Evolutionary conservation across 768 basidiomycete species (phyloP).

Genomic region (Mycena haematopus): DNA sequence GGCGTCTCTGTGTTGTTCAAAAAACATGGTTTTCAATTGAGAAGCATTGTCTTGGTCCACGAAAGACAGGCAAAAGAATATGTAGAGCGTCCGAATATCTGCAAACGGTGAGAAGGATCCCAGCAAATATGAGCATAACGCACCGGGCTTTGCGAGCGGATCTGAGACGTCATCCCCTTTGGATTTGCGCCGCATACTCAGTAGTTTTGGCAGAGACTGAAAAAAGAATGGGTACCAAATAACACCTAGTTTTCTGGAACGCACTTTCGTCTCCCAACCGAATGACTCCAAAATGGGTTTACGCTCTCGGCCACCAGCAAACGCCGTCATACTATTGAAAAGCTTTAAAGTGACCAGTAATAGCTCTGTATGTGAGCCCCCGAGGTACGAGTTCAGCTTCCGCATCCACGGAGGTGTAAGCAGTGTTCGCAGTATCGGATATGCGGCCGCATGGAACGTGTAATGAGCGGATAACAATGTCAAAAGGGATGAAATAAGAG

Average conservation of each 20-base stretch:
- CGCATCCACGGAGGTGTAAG: conserved; percentile 62
- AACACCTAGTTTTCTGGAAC: conserved; percentile 8
- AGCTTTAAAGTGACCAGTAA: conserved; percentile 71
- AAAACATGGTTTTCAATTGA: conserved; percentile 64
- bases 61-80: conserved; percentile 78
- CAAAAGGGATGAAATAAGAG: conserved; percentile 65
- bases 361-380: conserved; percentile 67
- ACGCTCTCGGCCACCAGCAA: conserved; percentile 70
- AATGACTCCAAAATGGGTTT: conserved; percentile 70
- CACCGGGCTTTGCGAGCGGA: conserved; percentile 64
- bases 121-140: conserved; percentile 19
- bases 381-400: conserved; percentile 66
- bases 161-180: conserved; percentile 47
- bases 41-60: conserved; percentile 54
- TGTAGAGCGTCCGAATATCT: conserved; percentile 84
- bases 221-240: conserved; percentile 15
- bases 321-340: conserved; percentile 64
- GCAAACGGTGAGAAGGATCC: conserved; percentile 18
- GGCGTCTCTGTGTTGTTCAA: conserved; percentile 72
- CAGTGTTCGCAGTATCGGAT: conserved; percentile 65
- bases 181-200: conserved; percentile 72
- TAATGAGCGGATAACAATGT: conserved; percentile 71
- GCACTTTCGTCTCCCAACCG: conserved; percentile 80
- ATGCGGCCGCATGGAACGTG: conserved; percentile 66
- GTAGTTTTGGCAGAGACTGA: conserved; percentile 69